Evolutionary conservation across 176 grass and related monocot genomes (phyloP), one percentile per base, ranked within the genome.

Genomic region (Paspalum vaginatum): DNA sequence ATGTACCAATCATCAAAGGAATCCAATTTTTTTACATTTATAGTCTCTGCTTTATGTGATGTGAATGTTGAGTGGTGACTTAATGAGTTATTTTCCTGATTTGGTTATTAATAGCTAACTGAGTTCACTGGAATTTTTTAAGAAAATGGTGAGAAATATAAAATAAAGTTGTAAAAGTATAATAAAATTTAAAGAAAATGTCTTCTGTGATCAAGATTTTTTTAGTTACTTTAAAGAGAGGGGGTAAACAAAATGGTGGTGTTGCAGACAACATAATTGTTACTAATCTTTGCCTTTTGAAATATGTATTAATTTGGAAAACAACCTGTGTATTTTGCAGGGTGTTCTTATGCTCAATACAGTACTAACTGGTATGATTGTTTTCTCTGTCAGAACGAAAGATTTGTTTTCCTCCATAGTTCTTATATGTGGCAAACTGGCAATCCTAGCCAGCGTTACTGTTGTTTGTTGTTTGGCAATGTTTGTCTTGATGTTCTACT

Each of bases 301-400:
- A 41, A 63, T 72, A 43, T 61, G 76, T 38, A 79, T 66, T 91
- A 56, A 92, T 65, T 80, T 82, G 0, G 5, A 9, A n/a, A 51
- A 72, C 65, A 74, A 25, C 7, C 12, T 78, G 39, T 82, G 45
- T 65, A 79, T n/a, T 48, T 62, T 95, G 72, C 75, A 98, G 96
- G 96, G 96, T 72, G 88, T 98, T 87, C 90, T 99, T 63, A 84
- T 99, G 81, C 92, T 99, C 68, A 99, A 99, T 79, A 91, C 92
- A n/a, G 92, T 95, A 54, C 88, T 99, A 68, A 99, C 92, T 84
- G 96, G 96, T 99, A 86, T 65, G 43, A 16, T 11, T 88, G 18
- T 81, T 83, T 71, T 62, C 51, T 37, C 47, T n/a, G 41, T 58
- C 5, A 64, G 25, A 74, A 71, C 54, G 18, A 15, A 14, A 81